A percentile compares a stretch with the other conserved stretches of the same genome.
Conservation (phyloP, 2,329 filamentous ascomycete species). For the Plectosphaerella plurivora region DNA sequence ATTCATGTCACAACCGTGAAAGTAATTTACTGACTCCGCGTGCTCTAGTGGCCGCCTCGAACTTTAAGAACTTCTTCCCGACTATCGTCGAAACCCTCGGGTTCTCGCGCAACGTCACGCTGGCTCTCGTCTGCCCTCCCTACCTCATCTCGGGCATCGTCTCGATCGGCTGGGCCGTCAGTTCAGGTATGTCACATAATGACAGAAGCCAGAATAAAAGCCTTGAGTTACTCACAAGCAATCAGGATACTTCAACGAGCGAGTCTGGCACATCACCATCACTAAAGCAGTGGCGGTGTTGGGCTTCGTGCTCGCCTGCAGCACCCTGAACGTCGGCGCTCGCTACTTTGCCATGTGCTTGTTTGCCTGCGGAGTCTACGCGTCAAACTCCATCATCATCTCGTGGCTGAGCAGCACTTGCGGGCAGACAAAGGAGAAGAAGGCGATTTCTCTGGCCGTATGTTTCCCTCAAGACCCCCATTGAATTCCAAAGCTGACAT, state of each 20-base stretch:
- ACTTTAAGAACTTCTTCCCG: slow-evolving; percentile 38
- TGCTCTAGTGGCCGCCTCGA: slow-evolving; percentile 26
- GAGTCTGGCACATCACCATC: slow-evolving; percentile 33
- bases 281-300: slow-evolving; percentile 31
- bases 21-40: too few species aligned
- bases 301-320: slow-evolving; percentile 29
- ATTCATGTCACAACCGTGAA: slow-evolving; percentile 19
- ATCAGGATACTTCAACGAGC: slow-evolving; percentile 34
- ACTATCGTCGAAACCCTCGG: slow-evolving; percentile 26
- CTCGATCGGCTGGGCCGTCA: slow-evolving; percentile 34
- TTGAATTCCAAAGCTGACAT: too few species aligned
- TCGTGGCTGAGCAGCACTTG: slow-evolving; percentile 35
- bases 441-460: slow-evolving; percentile 31
- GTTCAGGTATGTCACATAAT: slow-evolving; percentile 25
- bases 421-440: slow-evolving; percentile 38
- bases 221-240: slow-evolving; percentile 28
- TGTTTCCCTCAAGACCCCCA: too few species aligned
- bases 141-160: slow-evolving; percentile 38
- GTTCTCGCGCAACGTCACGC: slow-evolving; percentile 28
- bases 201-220: slow-evolving; percentile 24
- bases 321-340: slow-evolving; percentile 21
- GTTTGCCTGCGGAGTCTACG: slow-evolving; percentile 27
- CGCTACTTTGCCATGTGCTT: slow-evolving; percentile 28
- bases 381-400: slow-evolving; percentile 36
- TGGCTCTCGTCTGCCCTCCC: slow-evolving; percentile 41